phyloP scores from a whole-genome alignment of 1,284 basidiomycete genomes.

The Apiotrichum gamsii region DNA sequence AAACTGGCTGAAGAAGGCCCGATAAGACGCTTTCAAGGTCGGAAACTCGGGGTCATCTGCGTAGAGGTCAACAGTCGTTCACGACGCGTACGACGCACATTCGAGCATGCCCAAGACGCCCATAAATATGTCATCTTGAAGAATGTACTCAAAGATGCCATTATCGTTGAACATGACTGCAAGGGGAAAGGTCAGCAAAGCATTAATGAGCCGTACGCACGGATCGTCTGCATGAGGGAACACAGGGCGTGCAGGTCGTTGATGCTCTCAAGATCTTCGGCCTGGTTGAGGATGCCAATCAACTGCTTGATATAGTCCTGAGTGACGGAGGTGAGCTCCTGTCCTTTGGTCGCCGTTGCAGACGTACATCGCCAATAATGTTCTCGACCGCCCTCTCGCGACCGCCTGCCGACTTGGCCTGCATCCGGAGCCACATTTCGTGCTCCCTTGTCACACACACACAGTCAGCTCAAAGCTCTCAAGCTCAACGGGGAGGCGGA shows the following conservation, averaged over 20 bases:
- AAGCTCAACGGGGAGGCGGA: no score
- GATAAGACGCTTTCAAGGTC: conserved; percentile 88
- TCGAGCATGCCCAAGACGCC: conserved; percentile 95
- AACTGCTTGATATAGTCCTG: conserved; percentile 84
- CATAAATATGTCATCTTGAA: conserved; percentile 87
- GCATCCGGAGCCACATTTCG: conserved; percentile 38
- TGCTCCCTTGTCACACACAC: conserved; percentile 40
- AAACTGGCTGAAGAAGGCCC: conserved; percentile 76
- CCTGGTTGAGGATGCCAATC: conserved; percentile 73
- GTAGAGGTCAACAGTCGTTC: no score
- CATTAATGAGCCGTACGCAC: conserved; percentile 60
- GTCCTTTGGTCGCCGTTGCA: no score
- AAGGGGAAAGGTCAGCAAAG: conserved; percentile 9
- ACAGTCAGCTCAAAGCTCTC: no score
- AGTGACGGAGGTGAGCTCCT: no score
- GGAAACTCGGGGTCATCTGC: conserved; percentile 96
- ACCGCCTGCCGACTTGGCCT: conserved; percentile 35
- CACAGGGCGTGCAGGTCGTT: conserved; percentile 85
- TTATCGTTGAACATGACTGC: conserved; percentile 96
- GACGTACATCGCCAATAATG: conserved; percentile 51
- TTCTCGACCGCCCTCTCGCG: conserved; percentile 73
- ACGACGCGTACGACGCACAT: conserved; percentile 56
- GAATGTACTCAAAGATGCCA: conserved; percentile 86
- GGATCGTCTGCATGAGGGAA: conserved; percentile 87
- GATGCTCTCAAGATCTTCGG: conserved; percentile 87